Base-by-base conservation (phyloP, 768 basidiomycete species). In the Hirschioporus abietinus region DNA sequence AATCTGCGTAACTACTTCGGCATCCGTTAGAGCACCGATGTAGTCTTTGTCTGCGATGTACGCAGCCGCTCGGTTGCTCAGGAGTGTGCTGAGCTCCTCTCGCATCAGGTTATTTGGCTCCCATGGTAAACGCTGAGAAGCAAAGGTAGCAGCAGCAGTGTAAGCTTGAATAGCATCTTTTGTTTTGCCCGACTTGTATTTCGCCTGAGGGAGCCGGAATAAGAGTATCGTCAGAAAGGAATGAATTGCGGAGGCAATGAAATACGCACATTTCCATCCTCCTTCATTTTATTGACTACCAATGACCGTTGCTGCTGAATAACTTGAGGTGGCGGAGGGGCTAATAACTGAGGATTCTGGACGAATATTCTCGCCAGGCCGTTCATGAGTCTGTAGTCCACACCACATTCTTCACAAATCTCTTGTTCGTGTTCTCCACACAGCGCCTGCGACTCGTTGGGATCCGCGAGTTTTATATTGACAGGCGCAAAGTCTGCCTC, bases 31-130 rank as follows among this genome's bases (percentile, higher is more conserved):
- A 4, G 95, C 90, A 25, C 86, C 84, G 63, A 93, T 82, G 71
- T 81, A 89, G 76, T 96, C 93, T 10, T 86, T 86, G 17, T 86
- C 78, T 69, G 92, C 92, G 66, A 86, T 85, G 77, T 89, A 90
- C 8, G 97, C 90, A 0, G 95, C 93, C 18, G 93, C 93, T 64
- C 97, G 86, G 76, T 99, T 99, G 68, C 93, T 95, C 63, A 99
- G 75, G 68, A 94, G 84, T 30, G 93, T 90, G 15, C 93, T 90
- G 61, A 97, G 84, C 73, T 99, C 97, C 70, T 99, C 97, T 66
- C 93, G 86, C 78, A 92, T 86, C 69, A 93, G 74, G 35, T 85
- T 84, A 66, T 89, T 87, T n/a, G 85, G 80, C 74, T 99, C 96
- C 92, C 96, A 98, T 52, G 92, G 88, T 1, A 94, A 90, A 26